Conservation (phyloP, 331 rosid species). For the Erythrophleum ivorense region DNA sequence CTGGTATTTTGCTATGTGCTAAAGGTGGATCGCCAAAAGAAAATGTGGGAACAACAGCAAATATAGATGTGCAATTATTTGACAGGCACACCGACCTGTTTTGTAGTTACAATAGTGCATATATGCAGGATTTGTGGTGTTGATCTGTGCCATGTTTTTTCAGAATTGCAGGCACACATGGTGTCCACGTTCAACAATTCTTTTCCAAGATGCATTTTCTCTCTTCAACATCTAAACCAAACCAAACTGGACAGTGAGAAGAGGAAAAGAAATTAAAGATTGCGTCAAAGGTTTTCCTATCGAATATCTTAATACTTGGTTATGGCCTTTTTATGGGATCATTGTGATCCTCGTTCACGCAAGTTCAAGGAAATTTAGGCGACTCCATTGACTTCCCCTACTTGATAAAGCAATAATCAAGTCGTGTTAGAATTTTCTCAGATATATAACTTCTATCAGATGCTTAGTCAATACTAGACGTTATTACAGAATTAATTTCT, state of each 20-base stretch:
- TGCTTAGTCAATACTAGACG: background rate
- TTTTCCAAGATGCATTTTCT: slow-evolving; percentile 8
- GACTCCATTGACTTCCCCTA: background rate
- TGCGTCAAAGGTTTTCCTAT: slow-evolving; percentile 40
- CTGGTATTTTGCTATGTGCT: slow-evolving; percentile 34
- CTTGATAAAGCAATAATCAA: background rate
- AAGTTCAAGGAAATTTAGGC: slow-evolving; percentile 27
- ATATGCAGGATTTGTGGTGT: slow-evolving; percentile 31
- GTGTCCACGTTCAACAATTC: slow-evolving; percentile 42
- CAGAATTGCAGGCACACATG: slow-evolving; percentile 44
- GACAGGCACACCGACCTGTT: slow-evolving; percentile 50
- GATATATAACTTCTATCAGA: background rate
- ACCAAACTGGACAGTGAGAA: slow-evolving; percentile 22
- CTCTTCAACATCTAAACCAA: background rate
- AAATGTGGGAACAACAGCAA: slow-evolving; percentile 49
- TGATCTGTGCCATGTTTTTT: slow-evolving; percentile 36
- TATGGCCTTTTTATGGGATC: slow-evolving; percentile 3
- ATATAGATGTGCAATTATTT: slow-evolving; percentile 49
- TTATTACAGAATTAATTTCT: too few relatives aligned
- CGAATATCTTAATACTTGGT: slow-evolving; percentile 36
- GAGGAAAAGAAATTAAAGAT: slow-evolving; percentile 31
- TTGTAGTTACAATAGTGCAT: slow-evolving; percentile 33
- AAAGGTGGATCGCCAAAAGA: slow-evolving; percentile 38
- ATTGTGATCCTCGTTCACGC: slow-evolving; percentile 39
- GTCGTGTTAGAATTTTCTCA: background rate